Percentiles rank a stretch among this genome's conserved stretches.
Conservation (phyloP, 805 yeast genomes). For the Starmerella potacharoeniae region DNA sequence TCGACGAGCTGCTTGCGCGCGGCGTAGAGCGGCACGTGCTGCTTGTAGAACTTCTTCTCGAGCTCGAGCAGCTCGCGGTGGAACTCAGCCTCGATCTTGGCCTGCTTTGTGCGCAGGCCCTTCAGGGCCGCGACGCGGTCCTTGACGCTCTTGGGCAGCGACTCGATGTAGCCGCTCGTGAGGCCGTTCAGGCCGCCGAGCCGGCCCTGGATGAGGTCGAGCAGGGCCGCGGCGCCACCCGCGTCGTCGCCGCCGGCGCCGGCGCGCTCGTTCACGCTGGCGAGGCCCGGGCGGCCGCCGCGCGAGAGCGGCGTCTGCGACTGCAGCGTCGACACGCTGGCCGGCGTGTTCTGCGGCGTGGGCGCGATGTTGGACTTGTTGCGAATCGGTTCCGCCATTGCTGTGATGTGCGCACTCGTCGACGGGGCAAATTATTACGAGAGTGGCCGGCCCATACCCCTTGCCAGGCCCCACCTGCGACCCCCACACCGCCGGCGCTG, state of each 20-base stretch:
- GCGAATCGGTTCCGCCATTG: conserved; percentile 82
- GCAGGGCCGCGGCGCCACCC: conserved; percentile 62
- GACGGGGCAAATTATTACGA: background rate
- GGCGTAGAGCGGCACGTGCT: conserved; percentile 65
- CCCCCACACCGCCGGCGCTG: background rate
- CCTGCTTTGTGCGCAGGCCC: conserved; percentile 65
- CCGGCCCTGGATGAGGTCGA: conserved; percentile 83
- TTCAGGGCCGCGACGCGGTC: conserved; percentile 73
- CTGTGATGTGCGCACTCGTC: background rate
- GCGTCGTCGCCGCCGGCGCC: conserved; percentile 32
- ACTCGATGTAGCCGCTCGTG: conserved; percentile 73
- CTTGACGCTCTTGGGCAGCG: conserved; percentile 61
- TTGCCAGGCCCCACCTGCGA: background rate
- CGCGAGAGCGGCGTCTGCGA: conserved; percentile 26
- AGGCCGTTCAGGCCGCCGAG: conserved; percentile 74
- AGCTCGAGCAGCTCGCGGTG: conserved; percentile 78
- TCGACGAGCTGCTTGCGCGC: conserved; percentile 59
- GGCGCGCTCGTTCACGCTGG: conserved; percentile 50
- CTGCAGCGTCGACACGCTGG: conserved; percentile 60
- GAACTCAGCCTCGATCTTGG: conserved; percentile 78
- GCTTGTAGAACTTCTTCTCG: conserved; percentile 64
- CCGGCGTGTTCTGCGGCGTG: conserved; percentile 97
- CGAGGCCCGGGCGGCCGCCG: conserved; percentile 21
- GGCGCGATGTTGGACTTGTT: conserved; percentile 71
- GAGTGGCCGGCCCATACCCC: background rate